Percentiles rank a stretch among this genome's conserved stretches.
Conservation (phyloP, 2,329 filamentous ascomycete genomes). For the Calonectria multiphialidica region DNA sequence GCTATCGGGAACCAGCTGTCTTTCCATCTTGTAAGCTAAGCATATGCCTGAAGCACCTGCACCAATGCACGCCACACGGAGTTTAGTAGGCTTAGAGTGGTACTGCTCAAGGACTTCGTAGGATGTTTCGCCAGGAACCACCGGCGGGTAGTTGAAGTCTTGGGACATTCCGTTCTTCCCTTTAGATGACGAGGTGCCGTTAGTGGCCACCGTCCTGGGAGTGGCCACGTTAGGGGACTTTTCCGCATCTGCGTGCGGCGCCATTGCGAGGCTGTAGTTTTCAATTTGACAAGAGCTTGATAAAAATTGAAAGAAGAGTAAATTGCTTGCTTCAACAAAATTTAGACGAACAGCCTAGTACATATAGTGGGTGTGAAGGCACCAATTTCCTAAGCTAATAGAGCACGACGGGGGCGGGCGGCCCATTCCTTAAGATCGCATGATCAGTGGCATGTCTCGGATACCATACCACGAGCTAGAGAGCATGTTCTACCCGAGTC, state of each 20-base stretch:
- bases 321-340: not conserved
- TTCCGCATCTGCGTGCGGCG: slow-evolving; percentile 27
- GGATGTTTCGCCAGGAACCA: slow-evolving; percentile 32
- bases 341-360: not conserved
- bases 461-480: slow-evolving; percentile 17
- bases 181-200: slow-evolving; percentile 11
- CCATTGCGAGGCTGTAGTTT: slow-evolving; percentile 13
- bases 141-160: slow-evolving; percentile 43
- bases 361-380: slow-evolving; percentile 14
- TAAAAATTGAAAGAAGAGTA: not conserved
- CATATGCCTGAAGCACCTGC: slow-evolving; percentile 45
- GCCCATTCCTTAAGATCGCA: slow-evolving; percentile 3
- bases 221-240: not conserved
- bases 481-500: slow-evolving; percentile 36
- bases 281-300: not conserved
- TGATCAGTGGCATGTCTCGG: slow-evolving; percentile 22
- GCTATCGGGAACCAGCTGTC: slow-evolving; percentile 42
- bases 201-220: slow-evolving; percentile 19
- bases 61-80: slow-evolving; percentile 47
- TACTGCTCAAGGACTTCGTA: slow-evolving; percentile 48
- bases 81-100: slow-evolving; percentile 50
- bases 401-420: not conserved
- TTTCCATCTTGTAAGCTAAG: slow-evolving; percentile 47
- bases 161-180: slow-evolving; percentile 19
- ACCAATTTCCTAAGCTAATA: not conserved